Evolutionary conservation across 2,329 filamentous ascomycete species (phyloP), one percentile per base, ranked within the genome.

Genomic region (Colletotrichum magnum): DNA sequence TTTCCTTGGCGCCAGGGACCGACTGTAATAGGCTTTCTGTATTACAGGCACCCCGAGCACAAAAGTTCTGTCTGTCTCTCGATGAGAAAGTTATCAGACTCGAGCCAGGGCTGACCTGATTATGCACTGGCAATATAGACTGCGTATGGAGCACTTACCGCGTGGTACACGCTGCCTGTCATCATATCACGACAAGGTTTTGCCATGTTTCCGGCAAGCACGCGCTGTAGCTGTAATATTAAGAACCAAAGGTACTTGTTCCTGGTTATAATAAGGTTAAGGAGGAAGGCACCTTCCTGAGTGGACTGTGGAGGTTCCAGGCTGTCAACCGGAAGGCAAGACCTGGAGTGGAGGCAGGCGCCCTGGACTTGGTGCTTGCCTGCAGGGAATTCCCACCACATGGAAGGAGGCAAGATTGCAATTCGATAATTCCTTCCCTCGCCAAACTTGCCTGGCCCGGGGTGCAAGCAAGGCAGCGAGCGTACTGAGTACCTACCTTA

Each of bases 1-100:
- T 6, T 12, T 43, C 13, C 59, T 68, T 64, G 52, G 60, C 60
- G 48, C 16, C 60, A 58, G 48, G 60, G 54, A 64, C 64, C 51
- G 32, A 43, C 39, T 41, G 26, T 16, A 16, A 58, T 64, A 16
- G 28, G 48, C 47, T 10, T 43, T n/a, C 36, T 50, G 26, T 15
- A 18, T 18, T 18, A 16, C 15, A 48, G n/a, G 16, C 51, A 47
- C n/a, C 45, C 24, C n/a, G 18, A 9, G 32, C 26, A 50, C 13
- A 16, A 50, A 51, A n/a, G 36, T 21, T 32, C 15, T 21, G 21
- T 6, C 28, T 32, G 9, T 36, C 1, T 36, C 32, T 36, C 32
- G 32, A 36, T 36, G 15, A 24, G 28, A 59, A 50, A 28, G 43
- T 59, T 59, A 28, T 59, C 57, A 59, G 57, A 59, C 45, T 21